Conservation (phyloP, 805 yeast genomes). For the Candida incommunis region DNA sequence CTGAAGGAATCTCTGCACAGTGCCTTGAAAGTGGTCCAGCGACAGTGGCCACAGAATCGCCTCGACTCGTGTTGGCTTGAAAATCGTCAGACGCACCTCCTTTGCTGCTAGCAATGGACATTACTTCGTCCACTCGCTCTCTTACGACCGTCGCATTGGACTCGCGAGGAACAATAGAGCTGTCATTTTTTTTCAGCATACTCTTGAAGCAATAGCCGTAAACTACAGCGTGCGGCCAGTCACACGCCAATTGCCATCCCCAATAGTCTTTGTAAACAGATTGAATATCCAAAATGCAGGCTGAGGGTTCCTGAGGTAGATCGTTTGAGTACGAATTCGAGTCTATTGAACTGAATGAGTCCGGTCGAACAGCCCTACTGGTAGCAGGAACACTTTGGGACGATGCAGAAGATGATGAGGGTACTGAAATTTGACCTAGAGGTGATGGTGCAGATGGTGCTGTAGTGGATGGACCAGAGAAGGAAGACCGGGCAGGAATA, state of each 20-base stretch:
- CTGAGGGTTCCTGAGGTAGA: not conserved
- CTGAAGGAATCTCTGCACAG: not conserved
- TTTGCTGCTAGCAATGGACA: not conserved
- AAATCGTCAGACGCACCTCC: no score
- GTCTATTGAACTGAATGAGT: not conserved
- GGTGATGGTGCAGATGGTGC: not conserved
- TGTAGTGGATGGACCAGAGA: not conserved
- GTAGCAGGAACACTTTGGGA: not conserved
- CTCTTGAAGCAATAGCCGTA: slow-evolving; percentile 15
- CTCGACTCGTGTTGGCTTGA: no score
- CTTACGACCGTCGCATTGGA: not conserved
- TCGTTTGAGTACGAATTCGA: not conserved
- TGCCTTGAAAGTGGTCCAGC: not conserved
- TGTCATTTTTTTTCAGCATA: not conserved
- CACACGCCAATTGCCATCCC: slow-evolving; percentile 22
- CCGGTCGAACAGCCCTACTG: not conserved
- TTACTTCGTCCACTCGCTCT: not conserved
- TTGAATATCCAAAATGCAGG: slow-evolving; percentile 13
- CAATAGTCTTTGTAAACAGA: slow-evolving; percentile 16
- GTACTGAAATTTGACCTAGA: not conserved
- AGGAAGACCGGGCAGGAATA: not conserved
- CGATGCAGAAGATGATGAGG: not conserved
- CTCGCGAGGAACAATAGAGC: not conserved
- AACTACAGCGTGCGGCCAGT: slow-evolving; percentile 16
- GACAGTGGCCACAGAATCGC: not conserved